Base-by-base conservation (phyloP, 192 early-diverging fungal genomes). In the Backusella tuberculispora region DNA sequence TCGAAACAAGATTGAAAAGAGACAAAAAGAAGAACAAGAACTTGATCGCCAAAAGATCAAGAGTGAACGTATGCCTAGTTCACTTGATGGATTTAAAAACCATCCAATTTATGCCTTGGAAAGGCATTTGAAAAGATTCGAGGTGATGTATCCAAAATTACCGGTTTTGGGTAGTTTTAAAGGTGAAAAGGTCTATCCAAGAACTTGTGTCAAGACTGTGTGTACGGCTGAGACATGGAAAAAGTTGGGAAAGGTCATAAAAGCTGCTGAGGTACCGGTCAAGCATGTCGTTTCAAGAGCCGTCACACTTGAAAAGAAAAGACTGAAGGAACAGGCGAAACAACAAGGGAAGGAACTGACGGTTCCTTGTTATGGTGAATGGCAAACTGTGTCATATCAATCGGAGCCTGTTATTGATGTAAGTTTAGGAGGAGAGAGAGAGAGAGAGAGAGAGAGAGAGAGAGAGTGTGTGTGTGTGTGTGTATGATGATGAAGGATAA, bases 21-120 rank as follows among this genome's bases (percentile, higher is more conserved):
- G 89, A 8, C 78, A 72, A 1, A 74, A 87, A 37, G 69, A 94
- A 60, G 74, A 83, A 19, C 8, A 12, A 8, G 53, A 60, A 7
- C 12, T 60, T 19, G 53, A 24, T 3, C 53, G 24, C 10, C 73
- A 78, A 26, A 65, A 70, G 0, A 79, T 83, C 34, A 40, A 83
- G 12, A 78, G 76, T 21, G 92, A 94, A 66, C 73, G 75, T 12
- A 96, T 98, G 90, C 96, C 96, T 1, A 92, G 83, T 10, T 88
- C 88, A 10, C 80, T 97, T 15, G 83, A 85, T 0, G 92, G 90
- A 26, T 97, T 97, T 85, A 91, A 93, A 43, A 88, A 89, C 44
- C 95, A 95, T 79, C 90, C 93, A 13, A 76, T 93, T 86, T 95
- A 92, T 82, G 94, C 90, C 13, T 83, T 99, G 67, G 91, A 96